These are phyloP conservation scores for Lotus japonicus DNA, from an alignment of 306 rosid genomes.

Conservation along the genomic window DNA sequence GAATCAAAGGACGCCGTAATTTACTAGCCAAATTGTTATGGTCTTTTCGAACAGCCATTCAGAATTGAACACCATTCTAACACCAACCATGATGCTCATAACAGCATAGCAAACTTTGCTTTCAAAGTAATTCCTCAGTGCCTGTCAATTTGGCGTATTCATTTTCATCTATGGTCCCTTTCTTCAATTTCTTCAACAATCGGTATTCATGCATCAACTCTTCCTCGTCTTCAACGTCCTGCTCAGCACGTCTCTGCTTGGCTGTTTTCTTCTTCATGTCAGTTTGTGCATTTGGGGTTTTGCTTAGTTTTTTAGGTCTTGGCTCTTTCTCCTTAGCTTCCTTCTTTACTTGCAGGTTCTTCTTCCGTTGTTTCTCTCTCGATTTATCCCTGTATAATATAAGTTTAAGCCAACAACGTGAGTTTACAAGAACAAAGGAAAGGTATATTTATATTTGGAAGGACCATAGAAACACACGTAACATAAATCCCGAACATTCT, in stretches of 20 bases:
- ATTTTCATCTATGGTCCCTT: conserved; percentile 64
- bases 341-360: conserved; percentile 64
- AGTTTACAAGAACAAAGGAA: not conserved
- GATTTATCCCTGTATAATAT: conserved; percentile 64
- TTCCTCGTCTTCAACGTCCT: conserved; percentile 77
- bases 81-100: conserved; percentile 1
- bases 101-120: not conserved
- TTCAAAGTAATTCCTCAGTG: conserved; percentile 69
- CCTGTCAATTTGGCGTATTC: conserved; percentile 81
- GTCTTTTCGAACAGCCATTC: not conserved
- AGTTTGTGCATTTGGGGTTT: conserved; percentile 26
- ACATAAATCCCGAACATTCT: not conserved
- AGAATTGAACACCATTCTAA: not conserved
- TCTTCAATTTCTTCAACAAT: conserved; percentile 77
- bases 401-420: conserved; percentile 15
- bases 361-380: conserved; percentile 84
- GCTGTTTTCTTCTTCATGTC: conserved; percentile 75
- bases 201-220: conserved; percentile 75
- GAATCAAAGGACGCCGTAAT: conserved; percentile 2
- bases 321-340: conserved; percentile 59
- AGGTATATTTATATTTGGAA: not conserved
- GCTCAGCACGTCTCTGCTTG: conserved; percentile 77
- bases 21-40: not conserved
- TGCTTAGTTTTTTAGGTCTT: conserved; percentile 44
- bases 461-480: not conserved